Evolutionary conservation across 139 green algal genomes (phyloP), one percentile per base, ranked within the genome.

Genomic region (Chlamydomonas incerta): DNA sequence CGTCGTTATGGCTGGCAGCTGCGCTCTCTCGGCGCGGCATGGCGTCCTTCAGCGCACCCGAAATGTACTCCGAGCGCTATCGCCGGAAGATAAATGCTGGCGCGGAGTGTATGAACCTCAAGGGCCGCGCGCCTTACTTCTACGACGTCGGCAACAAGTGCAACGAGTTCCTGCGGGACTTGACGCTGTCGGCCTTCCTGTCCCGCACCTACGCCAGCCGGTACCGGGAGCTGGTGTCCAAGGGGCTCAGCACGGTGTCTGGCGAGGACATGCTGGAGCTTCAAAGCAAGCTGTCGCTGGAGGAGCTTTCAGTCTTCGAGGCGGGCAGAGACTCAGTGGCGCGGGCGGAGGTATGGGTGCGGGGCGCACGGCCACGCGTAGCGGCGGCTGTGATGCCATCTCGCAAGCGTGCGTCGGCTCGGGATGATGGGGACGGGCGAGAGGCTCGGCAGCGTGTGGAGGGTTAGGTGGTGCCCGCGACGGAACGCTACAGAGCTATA

Each of bases 231-330:
- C 86, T 92, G 31, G 80, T 92, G 0, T 89, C 77, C 52, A 90
- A 83, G 69, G 89, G 82, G 29, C 79, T 92, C n/a, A 90, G 82
- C 71, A 87, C 81, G 20, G 80, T 90, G 60, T 87, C 89, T 2
- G 86, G 86, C 13, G 86, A 92, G 72, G 82, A 90, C 23, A 86
- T 90, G 76, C 71, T 92, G 34, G 63, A 89, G 66, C 86, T 92
- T 0, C 71, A 77, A 47, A 87, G 89, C 82, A 92, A 92, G 86
- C 89, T 92, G 57, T 89, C 89, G 20, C 37, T 82, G n/a, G 89
- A 92, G 58, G 89, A 92, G 82, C 82, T 89, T 47, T 71, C 85
- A 69, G 71, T 92, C 28, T 92, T 92, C 80, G 89, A 90, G 35
- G 82, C 41, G 28, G 89, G 89, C 1, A 33, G 89, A 15, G 70